phyloP scores from a whole-genome alignment of 495 filamentous ascomycete species.

The Penicillium mononematosum region DNA sequence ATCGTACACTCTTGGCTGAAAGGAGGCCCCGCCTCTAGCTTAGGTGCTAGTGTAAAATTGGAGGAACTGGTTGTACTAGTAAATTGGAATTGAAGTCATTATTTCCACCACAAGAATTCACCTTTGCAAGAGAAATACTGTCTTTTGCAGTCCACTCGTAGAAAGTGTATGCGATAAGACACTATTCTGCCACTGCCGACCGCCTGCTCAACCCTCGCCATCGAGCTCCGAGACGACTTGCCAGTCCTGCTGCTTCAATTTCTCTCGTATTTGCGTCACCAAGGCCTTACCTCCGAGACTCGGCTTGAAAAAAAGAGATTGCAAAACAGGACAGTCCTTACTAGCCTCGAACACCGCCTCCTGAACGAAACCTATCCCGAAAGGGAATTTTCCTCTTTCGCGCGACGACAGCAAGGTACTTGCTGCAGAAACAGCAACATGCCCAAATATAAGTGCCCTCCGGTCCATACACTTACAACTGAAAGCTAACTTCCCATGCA shows the following conservation, averaged over 20 bases:
- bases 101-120: not conserved
- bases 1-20: not conserved
- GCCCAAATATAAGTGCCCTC: constrained; percentile 73
- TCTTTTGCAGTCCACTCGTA: not conserved
- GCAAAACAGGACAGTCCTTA: no score
- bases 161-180: not conserved
- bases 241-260: not conserved
- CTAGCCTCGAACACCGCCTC: not conserved
- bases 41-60: not conserved
- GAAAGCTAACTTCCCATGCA: constrained; percentile 52
- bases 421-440: constrained; percentile 48
- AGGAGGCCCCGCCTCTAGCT: not conserved
- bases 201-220: constrained; percentile 20
- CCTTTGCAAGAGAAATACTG: not conserved
- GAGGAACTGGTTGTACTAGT: not conserved
- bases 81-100: not conserved
- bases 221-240: constrained; percentile 17
- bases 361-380: constrained; percentile 14
- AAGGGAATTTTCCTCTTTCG: constrained; percentile 29
- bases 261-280: not conserved
- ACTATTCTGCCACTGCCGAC: constrained; percentile 21
- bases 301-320: not conserved
- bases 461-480: constrained; percentile 1
- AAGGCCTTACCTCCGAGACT: not conserved
- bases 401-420: constrained; percentile 21